Percentiles rank a stretch among this genome's conserved stretches.
These are phyloP conservation scores for Aschersonia sp. DNA, from an alignment of 2,329 filamentous ascomycete genomes.

Conservation along the genomic window DNA sequence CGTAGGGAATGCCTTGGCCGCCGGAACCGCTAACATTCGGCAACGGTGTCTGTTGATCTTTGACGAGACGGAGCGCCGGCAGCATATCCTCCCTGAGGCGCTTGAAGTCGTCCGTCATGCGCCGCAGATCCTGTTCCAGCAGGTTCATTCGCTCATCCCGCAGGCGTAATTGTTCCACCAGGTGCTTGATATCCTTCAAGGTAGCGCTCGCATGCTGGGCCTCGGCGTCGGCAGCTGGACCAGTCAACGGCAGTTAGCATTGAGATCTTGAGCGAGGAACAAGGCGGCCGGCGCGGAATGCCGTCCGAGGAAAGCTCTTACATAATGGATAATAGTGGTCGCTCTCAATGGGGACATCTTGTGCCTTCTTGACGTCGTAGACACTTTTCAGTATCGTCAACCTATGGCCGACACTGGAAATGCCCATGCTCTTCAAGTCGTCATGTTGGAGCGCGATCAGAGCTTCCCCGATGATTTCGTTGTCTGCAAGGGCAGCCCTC, in stretches of 20 bases:
- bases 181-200: conserved; percentile 79
- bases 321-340: conserved; percentile 90
- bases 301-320: conserved; percentile 24
- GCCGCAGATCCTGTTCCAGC: conserved; percentile 69
- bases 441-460: conserved; percentile 80
- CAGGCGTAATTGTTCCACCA: conserved; percentile 78
- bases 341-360: conserved; percentile 78
- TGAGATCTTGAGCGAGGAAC: too few relatives aligned
- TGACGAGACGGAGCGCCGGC: conserved; percentile 76
- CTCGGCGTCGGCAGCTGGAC: conserved; percentile 72
- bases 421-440: conserved; percentile 89
- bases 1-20: conserved; percentile 32
- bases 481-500: conserved; percentile 41
- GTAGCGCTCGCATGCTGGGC: conserved; percentile 76
- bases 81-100: conserved; percentile 82
- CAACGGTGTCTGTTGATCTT: conserved; percentile 81
- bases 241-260: conserved; percentile 6
- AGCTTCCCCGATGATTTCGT: conserved; percentile 86
- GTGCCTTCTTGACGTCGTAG: conserved; percentile 89
- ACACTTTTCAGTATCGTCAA: conserved; percentile 91
- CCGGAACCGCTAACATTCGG: conserved; percentile 31
- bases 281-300: too few relatives aligned
- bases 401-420: conserved; percentile 83
- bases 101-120: conserved; percentile 76
- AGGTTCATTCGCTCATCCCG: conserved; percentile 81